A percentile compares a stretch with the other conserved stretches of the same genome.
These are phyloP conservation scores for Aspergillus udagawae DNA, from an alignment of 2,329 filamentous ascomycete genomes.

Conservation along the genomic window DNA sequence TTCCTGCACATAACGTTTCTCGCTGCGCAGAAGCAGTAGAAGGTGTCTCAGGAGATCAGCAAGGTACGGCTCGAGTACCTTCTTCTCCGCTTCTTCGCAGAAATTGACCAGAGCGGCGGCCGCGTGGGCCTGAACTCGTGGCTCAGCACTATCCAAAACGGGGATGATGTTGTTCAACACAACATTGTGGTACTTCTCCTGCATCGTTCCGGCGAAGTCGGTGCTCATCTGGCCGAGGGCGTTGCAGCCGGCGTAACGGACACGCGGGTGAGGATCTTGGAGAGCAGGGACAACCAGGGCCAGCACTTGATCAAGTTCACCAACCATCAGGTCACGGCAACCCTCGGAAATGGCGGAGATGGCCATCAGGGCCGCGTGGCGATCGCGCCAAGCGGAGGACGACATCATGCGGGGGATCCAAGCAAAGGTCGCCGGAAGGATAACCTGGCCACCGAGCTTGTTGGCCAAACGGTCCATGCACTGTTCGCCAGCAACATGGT, in stretches of 20 bases:
- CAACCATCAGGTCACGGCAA: slow-evolving; percentile 91
- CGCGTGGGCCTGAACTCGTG: slow-evolving; percentile 92
- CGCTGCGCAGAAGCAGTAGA: slow-evolving; percentile 81
- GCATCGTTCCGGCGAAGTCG: slow-evolving; percentile 97
- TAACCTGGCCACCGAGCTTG: slow-evolving; percentile 90
- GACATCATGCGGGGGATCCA: slow-evolving; percentile 98
- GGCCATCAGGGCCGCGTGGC: slow-evolving; percentile 95
- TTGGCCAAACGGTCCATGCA: slow-evolving; percentile 97
- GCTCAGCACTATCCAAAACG: slow-evolving; percentile 82
- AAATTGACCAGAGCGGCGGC: slow-evolving; percentile 98
- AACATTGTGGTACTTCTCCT: slow-evolving; percentile 85
- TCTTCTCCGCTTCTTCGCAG: slow-evolving; percentile 95
- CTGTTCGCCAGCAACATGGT: slow-evolving; percentile 96
- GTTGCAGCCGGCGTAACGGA: slow-evolving; percentile 96
- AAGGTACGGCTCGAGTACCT: slow-evolving; percentile 85
- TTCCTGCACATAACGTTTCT: slow-evolving; percentile 95
- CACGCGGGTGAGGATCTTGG: slow-evolving; percentile 83
- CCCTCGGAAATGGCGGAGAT: slow-evolving; percentile 98
- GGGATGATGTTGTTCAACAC: slow-evolving; percentile 90
- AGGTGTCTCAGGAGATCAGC: slow-evolving; percentile 81
- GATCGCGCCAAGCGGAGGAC: slow-evolving; percentile 88
- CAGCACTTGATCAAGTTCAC: slow-evolving; percentile 88
- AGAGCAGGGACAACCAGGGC: slow-evolving; percentile 92
- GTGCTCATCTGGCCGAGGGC: slow-evolving; percentile 99
- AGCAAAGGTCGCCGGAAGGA: slow-evolving; percentile 88